These are phyloP conservation scores for Penicillium riverlandense DNA, from an alignment of 495 filamentous ascomycete genomes.

Conservation along the genomic window DNA sequence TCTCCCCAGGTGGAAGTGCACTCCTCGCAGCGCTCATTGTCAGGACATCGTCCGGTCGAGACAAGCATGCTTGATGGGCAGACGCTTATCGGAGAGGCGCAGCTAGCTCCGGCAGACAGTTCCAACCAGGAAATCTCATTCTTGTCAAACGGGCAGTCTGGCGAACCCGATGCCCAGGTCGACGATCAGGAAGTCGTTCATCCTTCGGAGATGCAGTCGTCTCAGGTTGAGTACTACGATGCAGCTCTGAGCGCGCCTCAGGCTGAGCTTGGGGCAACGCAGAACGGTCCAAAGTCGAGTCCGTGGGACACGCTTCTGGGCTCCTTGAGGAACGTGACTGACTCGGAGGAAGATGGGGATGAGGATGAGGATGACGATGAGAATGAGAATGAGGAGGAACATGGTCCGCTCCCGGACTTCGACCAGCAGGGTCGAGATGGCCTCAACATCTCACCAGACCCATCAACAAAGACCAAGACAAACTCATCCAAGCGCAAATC, in stretches of 20 bases:
- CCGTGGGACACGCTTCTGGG: conserved; percentile 7
- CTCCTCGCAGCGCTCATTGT: conserved; percentile 7
- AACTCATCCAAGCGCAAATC: conserved; percentile 3
- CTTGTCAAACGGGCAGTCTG: conserved; percentile 14
- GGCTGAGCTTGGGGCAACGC: too few relatives aligned
- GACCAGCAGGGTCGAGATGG: background rate
- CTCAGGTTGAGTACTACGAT: too few relatives aligned
- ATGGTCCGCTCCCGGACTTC: background rate
- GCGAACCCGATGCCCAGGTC: background rate
- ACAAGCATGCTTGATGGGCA: conserved; percentile 16
- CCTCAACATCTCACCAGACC: background rate
- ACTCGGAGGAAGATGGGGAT: conserved; percentile 5
- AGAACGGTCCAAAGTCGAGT: background rate
- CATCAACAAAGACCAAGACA: conserved; percentile 8
- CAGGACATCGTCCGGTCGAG: conserved; percentile 1
- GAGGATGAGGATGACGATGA: conserved; percentile 5
- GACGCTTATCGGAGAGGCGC: conserved; percentile 16
- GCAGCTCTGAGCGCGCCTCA: too few relatives aligned
- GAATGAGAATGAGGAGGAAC: conserved; percentile 6
- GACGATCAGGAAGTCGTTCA: too few relatives aligned
- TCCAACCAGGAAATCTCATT: conserved; percentile 16
- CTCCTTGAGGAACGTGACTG: conserved; percentile 9
- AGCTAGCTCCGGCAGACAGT: conserved; percentile 5
- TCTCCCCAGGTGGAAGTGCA: conserved; percentile 1
- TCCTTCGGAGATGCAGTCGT: too few relatives aligned